phyloP scores from a whole-genome alignment of 73 alveolate species.

The Symbiodinium natans region DNA sequence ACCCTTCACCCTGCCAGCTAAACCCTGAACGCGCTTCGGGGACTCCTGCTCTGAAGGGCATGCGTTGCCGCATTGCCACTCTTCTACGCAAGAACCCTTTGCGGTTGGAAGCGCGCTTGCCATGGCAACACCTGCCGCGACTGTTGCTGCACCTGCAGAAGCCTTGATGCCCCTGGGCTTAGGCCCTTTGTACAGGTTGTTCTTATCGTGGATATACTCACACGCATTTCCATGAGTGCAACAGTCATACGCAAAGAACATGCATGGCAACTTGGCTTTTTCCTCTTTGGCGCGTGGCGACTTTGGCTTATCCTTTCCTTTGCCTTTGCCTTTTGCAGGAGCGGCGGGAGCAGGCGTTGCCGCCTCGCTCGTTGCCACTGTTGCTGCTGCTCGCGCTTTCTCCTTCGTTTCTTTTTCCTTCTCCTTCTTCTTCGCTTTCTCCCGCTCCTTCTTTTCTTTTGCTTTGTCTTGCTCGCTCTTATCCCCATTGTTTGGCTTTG shows the following conservation, averaged over 20 bases:
- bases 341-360: not conserved
- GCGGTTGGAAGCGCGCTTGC: not conserved
- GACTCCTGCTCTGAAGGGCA: too few relatives aligned
- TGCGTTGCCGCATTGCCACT: not conserved
- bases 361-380: not conserved
- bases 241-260: not conserved
- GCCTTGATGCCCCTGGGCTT: conserved; percentile 9
- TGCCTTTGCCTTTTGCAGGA: not conserved
- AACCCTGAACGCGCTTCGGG: not conserved
- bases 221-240: conserved; percentile 2
- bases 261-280: conserved; percentile 16
- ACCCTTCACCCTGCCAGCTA: not conserved
- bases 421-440: too few relatives aligned
- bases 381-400: not conserved
- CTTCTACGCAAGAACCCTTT: not conserved
- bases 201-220: conserved; percentile 21
- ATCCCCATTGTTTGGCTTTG: not conserved
- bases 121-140: not conserved
- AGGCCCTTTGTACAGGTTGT: conserved; percentile 13
- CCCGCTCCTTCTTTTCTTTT: too few relatives aligned
- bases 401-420: not conserved
- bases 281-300: not conserved
- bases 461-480: not conserved
- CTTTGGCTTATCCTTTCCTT: not conserved
- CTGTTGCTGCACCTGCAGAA: conserved; percentile 26